Conservation (phyloP, 129 eudicot genomes). For the Arctium minus region DNA sequence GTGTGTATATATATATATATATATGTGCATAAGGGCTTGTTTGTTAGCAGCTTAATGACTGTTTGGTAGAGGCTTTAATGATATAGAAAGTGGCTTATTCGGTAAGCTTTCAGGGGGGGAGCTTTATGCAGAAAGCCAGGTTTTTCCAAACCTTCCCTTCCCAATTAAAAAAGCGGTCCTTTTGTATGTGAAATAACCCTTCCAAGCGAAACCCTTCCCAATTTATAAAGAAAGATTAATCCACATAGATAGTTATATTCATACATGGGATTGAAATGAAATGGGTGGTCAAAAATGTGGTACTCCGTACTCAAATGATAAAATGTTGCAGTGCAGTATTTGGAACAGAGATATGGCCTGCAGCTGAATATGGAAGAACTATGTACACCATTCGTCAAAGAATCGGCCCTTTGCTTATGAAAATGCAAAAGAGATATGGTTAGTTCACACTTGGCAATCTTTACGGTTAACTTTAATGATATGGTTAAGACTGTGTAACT, state of each 20-base stretch:
- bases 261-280: background rate
- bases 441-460: conserved; percentile 9
- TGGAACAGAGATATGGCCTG: conserved; percentile 98
- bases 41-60: too few species aligned
- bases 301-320: conserved; percentile 19
- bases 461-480: background rate
- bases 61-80: too few species aligned
- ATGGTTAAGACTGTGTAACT: background rate
- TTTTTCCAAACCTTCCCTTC: too few species aligned
- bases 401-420: conserved; percentile 91
- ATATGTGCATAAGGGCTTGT: background rate
- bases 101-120: too few species aligned
- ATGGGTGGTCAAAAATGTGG: conserved; percentile 15
- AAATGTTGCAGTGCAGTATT: conserved; percentile 89
- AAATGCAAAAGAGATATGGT: conserved; percentile 90
- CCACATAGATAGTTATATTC: too few species aligned
- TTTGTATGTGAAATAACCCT: too few species aligned
- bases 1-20: background rate
- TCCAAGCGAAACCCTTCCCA: too few species aligned
- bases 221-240: too few species aligned
- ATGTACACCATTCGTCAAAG: conserved; percentile 97
- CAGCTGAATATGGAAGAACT: conserved; percentile 98
- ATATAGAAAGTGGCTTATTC: too few species aligned
- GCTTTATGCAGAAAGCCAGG: too few species aligned
- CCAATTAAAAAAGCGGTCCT: too few species aligned